phyloP scores from a whole-genome alignment of 176 grass and related monocot genomes.

The Avena sativa region DNA sequence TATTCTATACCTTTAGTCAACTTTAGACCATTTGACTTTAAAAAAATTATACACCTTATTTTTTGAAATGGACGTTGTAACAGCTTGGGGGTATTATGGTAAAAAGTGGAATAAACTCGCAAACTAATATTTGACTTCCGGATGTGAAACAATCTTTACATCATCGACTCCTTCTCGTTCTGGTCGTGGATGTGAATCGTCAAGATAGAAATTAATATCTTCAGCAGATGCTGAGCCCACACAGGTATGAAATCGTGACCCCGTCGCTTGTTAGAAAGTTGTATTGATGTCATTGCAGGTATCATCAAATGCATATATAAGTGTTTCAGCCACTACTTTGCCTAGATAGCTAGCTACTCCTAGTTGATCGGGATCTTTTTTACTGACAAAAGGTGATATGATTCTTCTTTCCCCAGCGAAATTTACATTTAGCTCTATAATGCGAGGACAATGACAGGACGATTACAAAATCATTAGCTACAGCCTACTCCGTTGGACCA shows the following conservation, averaged over 20 bases:
- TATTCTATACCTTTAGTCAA: too few relatives aligned
- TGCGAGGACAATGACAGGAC: slow-evolving; percentile 4
- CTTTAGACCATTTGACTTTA: too few relatives aligned
- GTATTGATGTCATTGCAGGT: not conserved
- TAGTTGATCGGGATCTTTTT: not conserved
- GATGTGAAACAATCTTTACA: not conserved
- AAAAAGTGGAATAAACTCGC: too few relatives aligned
- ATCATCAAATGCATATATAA: slow-evolving; percentile 14
- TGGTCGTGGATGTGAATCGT: slow-evolving; percentile 3
- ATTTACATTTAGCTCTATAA: slow-evolving; percentile 26
- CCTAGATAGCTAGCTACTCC: not conserved
- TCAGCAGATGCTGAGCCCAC: slow-evolving; percentile 21
- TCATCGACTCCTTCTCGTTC: not conserved
- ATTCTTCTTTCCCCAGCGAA: not conserved
- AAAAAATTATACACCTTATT: too few relatives aligned
- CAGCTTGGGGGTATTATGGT: too few relatives aligned
- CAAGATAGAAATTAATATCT: not conserved
- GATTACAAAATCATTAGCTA: slow-evolving; percentile 17
- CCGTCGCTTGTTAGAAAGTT: slow-evolving; percentile 31
- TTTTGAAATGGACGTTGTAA: too few relatives aligned
- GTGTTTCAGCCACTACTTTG: not conserved
- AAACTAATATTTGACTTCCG: not conserved
- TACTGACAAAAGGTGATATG: not conserved
- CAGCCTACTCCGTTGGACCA: not conserved
- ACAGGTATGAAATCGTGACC: not conserved